Evolutionary conservation across 1,139 yeast genomes (phyloP).

Genomic region (Pichia sp.): DNA sequence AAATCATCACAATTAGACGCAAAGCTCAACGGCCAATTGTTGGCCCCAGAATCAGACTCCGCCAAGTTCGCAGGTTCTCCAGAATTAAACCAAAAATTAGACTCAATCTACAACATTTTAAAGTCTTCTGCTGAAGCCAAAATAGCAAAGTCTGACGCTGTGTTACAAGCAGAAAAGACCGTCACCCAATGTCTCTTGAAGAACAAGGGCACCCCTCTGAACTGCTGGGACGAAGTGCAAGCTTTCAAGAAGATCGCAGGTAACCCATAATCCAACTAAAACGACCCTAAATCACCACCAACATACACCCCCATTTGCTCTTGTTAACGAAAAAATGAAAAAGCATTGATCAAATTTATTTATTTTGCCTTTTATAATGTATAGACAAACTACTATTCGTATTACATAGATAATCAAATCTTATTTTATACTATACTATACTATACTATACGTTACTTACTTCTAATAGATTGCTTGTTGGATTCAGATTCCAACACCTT

Average conservation of each 20-base stretch:
- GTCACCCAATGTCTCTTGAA: slow-evolving; percentile 66
- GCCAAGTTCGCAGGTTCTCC: too few relatives aligned
- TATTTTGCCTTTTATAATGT: neutral
- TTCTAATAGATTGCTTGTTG: slow-evolving; percentile 1
- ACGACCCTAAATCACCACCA: too few relatives aligned
- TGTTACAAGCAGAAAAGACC: slow-evolving; percentile 48
- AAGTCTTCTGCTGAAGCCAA: slow-evolving; percentile 27
- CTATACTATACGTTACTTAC: too few relatives aligned
- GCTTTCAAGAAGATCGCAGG: slow-evolving; percentile 55
- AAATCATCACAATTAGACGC: slow-evolving; percentile 49
- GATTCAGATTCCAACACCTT: slow-evolving; percentile 56
- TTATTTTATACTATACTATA: too few relatives aligned
- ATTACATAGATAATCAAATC: too few relatives aligned
- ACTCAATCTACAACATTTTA: slow-evolving; percentile 34
- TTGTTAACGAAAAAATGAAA: too few relatives aligned
- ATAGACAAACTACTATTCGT: slow-evolving; percentile 1
- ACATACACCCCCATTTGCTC: too few relatives aligned
- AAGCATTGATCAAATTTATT: neutral
- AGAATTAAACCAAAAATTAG: slow-evolving; percentile 43
- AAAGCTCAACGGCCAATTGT: slow-evolving; percentile 39
- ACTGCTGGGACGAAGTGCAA: slow-evolving; percentile 87
- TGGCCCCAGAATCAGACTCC: neutral
- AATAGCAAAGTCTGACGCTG: slow-evolving; percentile 32
- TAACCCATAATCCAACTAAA: slow-evolving; percentile 18
- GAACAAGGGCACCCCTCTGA: slow-evolving; percentile 72